These are phyloP conservation scores for Drechslerella coelobrocha DNA, from an alignment of 2,329 filamentous ascomycete genomes.

Conservation along the genomic window DNA sequence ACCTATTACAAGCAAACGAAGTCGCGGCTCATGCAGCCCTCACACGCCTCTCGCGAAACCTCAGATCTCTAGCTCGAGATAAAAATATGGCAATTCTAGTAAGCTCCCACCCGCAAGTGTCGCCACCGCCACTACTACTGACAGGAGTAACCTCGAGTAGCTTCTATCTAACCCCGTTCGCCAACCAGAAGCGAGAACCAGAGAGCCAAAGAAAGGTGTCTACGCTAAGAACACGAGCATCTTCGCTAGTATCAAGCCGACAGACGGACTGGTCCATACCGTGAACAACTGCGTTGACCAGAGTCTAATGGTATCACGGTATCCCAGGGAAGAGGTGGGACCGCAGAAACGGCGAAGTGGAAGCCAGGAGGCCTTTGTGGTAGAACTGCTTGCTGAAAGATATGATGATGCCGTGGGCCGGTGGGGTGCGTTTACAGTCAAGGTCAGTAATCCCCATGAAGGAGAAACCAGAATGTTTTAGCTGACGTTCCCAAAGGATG, in stretches of 20 bases:
- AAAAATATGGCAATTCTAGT: conserved; percentile 33
- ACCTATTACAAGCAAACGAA: conserved; percentile 23
- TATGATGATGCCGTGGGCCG: conserved; percentile 8
- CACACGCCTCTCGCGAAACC: conserved; percentile 15
- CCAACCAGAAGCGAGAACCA: neutral
- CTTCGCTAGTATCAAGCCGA: conserved; percentile 24
- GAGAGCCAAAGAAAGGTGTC: conserved; percentile 16
- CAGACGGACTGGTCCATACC: conserved; percentile 21
- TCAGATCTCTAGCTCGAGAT: conserved; percentile 25
- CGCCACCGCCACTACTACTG: neutral
- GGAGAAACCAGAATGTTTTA: neutral
- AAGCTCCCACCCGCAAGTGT: neutral
- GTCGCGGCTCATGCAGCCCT: conserved; percentile 15
- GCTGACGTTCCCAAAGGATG: conserved; percentile 33
- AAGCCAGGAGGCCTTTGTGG: conserved; percentile 23
- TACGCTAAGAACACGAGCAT: conserved; percentile 25
- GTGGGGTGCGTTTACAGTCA: conserved; percentile 36
- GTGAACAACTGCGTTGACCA: conserved; percentile 21
- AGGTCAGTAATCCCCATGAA: conserved; percentile 7
- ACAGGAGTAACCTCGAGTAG: conserved; percentile 1
- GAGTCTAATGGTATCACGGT: conserved; percentile 31
- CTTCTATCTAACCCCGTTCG: conserved; percentile 27
- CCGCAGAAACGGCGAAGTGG: conserved; percentile 25
- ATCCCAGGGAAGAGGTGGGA: conserved; percentile 19
- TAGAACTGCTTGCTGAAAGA: conserved; percentile 25